Evolutionary conservation across 768 basidiomycete species (phyloP), one percentile per base, ranked within the genome.

Genomic region (Sutorius australiensis): DNA sequence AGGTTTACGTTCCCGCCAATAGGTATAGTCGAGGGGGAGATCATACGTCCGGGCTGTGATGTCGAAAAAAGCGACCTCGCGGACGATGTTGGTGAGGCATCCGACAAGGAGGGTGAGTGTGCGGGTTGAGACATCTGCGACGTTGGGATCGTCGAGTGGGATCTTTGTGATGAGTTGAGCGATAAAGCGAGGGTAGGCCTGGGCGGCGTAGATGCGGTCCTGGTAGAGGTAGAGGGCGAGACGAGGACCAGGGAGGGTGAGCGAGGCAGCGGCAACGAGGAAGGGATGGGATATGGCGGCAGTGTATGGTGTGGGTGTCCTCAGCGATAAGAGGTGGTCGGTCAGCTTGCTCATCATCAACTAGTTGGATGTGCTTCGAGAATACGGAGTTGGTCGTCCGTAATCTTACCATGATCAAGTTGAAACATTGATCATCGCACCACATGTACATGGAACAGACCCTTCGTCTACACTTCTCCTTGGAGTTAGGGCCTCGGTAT

Each of bases 161-260:
- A 89, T 81, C 33, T 76, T 75, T 7, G 81, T 61, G 56, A 91
- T 83, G 43, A 89, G 77, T 2, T 77, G 67, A 27, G 84, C 85
- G 57, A 88, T 80, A 72, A 86, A 87, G 48, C 79, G 79, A 13
- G 87, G 86, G 64, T 89, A 89, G 1, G 84, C 88, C 50, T 84
- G 81, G 1, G 81, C 80, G 30, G 86, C 87, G 65, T 89, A 90
- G 50, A 86, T 79, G 46, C 82, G 78, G 65, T 90, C 88, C 58
- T 90, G 88, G 13, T 80, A 76, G 53, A 89, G 78, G 79, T 83
- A 89, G 44, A 83, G 70, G 1, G 77, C 74, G 14, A 90, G 78
- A 24, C 75, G 73, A 1, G 68, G 54, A 12, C 74, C 53, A 7
- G 75, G 68, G 17, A 90, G 75, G 3, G 74, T 73, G 13, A 80